These are phyloP conservation scores for Yamadazyma siamensis DNA, from an alignment of 1,139 yeast genomes.

Conservation along the genomic window DNA sequence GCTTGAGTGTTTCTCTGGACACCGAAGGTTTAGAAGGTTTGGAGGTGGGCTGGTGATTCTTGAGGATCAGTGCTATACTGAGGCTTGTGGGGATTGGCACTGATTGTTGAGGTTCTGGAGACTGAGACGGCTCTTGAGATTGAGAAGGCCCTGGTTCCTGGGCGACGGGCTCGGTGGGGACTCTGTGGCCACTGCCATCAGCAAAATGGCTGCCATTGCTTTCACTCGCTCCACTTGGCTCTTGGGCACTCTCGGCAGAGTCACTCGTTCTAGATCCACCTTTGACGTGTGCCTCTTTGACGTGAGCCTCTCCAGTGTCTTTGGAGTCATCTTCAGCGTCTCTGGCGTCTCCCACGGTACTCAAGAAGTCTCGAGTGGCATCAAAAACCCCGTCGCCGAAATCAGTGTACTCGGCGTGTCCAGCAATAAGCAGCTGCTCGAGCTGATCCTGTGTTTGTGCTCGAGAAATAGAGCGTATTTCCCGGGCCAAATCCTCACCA, in stretches of 20 bases:
- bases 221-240: too few relatives aligned
- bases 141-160: not conserved
- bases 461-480: constrained; percentile 32
- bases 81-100: constrained; percentile 17
- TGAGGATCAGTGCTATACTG: constrained; percentile 59
- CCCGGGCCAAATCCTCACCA: constrained; percentile 48
- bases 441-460: constrained; percentile 27
- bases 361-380: constrained; percentile 59
- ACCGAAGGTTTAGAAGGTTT: constrained; percentile 15
- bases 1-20: constrained; percentile 26
- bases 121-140: too few relatives aligned
- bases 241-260: not conserved
- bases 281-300: not conserved
- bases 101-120: constrained; percentile 1
- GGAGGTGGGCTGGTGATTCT: constrained; percentile 42
- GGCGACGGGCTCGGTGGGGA: not conserved
- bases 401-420: constrained; percentile 21
- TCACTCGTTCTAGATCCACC: not conserved
- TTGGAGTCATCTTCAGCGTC: constrained; percentile 3
- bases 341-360: constrained; percentile 19
- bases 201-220: too few relatives aligned
- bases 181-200: too few relatives aligned
- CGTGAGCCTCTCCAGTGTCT: not conserved
- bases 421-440: constrained; percentile 18
- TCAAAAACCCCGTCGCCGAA: constrained; percentile 38